Base-by-base conservation (phyloP, 345 rosid species). In the Melaleuca quinquenervia region DNA sequence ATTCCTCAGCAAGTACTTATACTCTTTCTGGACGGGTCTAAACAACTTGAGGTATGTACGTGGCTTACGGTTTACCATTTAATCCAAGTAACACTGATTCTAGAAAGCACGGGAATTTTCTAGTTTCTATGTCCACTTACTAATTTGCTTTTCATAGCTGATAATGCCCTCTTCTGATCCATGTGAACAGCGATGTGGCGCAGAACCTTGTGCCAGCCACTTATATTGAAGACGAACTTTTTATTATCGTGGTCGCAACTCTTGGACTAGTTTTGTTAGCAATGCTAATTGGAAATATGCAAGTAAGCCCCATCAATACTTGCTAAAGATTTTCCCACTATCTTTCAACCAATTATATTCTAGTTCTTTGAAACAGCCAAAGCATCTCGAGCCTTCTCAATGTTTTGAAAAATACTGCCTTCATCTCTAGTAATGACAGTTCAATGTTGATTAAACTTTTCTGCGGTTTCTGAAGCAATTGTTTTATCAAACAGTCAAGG, bases 241-340 rank as follows among this genome's bases (percentile, higher is more conserved):
- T 94, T 86, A 94, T 93, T 62, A 93, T 94, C 48, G 82, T 92
- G 1, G 88, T 94, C 32, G 90, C 95, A 0, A 94, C 90, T 80
- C 82, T 88, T 84, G 96, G 96, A 80, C 89, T 94, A 13, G 96
- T 94, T 87, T 83, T 94, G 84, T 94, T 93, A 88, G 95, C 96
- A 26, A 91, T 89, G 89, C 91, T 93, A 41, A 90, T 93, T 51
- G 94, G 95, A 54, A 94, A 94, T 85, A 94, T 93, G 94, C 93
- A 91, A 92, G 94, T 94, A 88, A 75, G 45, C 48, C 89, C 84
- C 36, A 50, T 51, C 32, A 50, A 82, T 55, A 50, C 20, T 45
- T 52, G 32, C 52, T 26, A n/a, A 48, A 49, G 32, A n/a, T 7
- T n/a, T 82, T 48, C 54, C 50, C 7, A 20, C 52, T 44, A n/a